Conservation (phyloP, 305 asterid genomes). For the Fraxinus paxiana region DNA sequence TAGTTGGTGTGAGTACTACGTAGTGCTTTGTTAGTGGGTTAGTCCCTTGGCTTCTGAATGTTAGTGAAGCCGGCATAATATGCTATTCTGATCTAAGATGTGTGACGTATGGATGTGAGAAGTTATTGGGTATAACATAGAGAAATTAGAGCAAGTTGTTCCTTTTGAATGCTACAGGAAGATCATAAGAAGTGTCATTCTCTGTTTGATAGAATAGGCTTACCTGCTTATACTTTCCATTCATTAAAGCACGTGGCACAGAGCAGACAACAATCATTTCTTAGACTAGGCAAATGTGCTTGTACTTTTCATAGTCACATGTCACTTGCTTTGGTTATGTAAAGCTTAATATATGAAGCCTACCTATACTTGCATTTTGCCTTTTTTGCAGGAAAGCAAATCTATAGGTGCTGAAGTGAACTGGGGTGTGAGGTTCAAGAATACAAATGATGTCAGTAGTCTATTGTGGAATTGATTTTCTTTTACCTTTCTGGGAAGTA, state of each 20-base stretch:
- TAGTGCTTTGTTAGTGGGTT: constrained; percentile 10
- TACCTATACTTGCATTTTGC: neutral
- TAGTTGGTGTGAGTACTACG: constrained; percentile 5
- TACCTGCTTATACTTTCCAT: neutral
- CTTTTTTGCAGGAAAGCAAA: constrained; percentile 74
- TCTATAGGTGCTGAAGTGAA: constrained; percentile 95
- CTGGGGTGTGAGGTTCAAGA: constrained; percentile 97
- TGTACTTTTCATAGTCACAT: neutral
- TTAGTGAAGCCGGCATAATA: constrained; percentile 4
- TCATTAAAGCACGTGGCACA: neutral
- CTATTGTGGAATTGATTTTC: constrained; percentile 10
- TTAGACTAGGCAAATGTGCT: neutral
- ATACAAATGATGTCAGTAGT: constrained; percentile 66
- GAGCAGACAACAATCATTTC: neutral
- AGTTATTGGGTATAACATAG: neutral
- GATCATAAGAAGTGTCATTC: neutral
- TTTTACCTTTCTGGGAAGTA: constrained; percentile 1
- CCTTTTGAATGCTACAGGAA: neutral
- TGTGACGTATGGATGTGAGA: neutral
- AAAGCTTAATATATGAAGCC: neutral
- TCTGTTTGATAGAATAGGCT: neutral
- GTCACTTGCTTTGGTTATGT: neutral
- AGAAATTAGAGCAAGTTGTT: neutral
- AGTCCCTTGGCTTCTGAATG: constrained; percentile 2
- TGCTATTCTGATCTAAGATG: neutral